Evolutionary conservation across 164 flowering plant species (phyloP), one percentile per base, ranked within the genome.

Genomic region (Tinospora cordifolia): DNA sequence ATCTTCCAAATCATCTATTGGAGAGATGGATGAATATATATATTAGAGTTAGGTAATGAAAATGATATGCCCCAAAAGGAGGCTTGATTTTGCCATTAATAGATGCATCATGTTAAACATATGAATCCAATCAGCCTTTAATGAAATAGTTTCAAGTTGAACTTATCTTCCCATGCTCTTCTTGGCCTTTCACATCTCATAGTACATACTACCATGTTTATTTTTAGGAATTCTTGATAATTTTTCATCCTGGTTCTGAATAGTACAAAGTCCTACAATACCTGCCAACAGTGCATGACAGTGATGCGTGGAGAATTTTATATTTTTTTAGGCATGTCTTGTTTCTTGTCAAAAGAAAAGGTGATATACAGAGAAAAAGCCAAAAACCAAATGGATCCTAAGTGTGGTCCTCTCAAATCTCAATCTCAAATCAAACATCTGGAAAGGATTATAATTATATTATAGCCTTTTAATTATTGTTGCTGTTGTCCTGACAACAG

Each of bases 1-100:
- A 54, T 54, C 60, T 30, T 54, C 60, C 24, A 54, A 54, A 54
- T 54, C 60, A 54, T 19, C 60, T n/a, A 54, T 54, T 54, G n/a
- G 60, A 19, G 60, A 54, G 60, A 19, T 9, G 24, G 14, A 2
- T 44, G 13, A 54, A n/a, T 54, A 54, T 21, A 17, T 51, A 17
- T 51, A 30, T 3, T 51, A 17, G 19, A 24, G 24, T n/a, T 54
- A 54, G 60, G 60, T 54, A 22, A 54, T 54, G 60, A 54, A 54
- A 9, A 54, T 54, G 22, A 54, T 54, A 19, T 54, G 21, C 24
- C 24, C 21, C 9, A 3, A 54, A 54, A 54, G 60, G n/a, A 19
- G 24, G 60, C 24, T 30, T 30, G 36, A 30, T 30, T 30, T 54
- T 54, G 8, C 60, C 60, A 4, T 8, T n/a, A 54, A 10, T 54